These are phyloP conservation scores for Smallanthus sonchifolius DNA, from an alignment of 129 eudicot species.

Conservation along the genomic window DNA sequence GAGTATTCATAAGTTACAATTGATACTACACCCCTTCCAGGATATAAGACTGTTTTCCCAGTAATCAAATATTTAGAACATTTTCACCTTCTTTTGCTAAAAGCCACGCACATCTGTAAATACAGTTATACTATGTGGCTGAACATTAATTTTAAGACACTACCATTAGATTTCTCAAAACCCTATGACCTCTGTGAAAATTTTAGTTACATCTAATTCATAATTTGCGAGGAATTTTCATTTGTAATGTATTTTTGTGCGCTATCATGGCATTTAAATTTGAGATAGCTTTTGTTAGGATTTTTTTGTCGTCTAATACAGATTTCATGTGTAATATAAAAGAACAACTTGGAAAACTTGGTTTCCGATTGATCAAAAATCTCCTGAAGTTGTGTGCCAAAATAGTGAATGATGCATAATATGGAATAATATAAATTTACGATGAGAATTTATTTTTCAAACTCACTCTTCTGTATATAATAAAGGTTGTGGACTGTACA, in stretches of 20 bases:
- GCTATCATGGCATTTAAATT: neutral
- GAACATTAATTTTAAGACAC: neutral
- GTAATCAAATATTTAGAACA: neutral
- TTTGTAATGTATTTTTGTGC: neutral
- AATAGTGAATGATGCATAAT: neutral
- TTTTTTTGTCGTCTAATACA: neutral
- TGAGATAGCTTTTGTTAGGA: neutral
- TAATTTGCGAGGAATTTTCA: neutral
- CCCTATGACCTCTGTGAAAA: neutral
- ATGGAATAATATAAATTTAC: neutral
- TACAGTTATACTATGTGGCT: neutral
- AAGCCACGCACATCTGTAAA: neutral
- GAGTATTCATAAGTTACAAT: neutral
- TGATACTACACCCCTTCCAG: neutral
- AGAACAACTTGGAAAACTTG: neutral
- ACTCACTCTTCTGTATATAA: neutral
- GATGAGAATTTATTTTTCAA: neutral
- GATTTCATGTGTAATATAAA: neutral
- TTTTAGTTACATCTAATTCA: neutral
- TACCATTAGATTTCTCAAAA: neutral
- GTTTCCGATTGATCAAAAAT: neutral
- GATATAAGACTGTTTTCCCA: neutral
- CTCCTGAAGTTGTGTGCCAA: neutral
- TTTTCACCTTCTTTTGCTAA: slow-evolving; percentile 1
- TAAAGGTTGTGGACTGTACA: neutral